Conservation (phyloP, 2,329 filamentous ascomycete genomes). For the Aspergillus ruber region DNA sequence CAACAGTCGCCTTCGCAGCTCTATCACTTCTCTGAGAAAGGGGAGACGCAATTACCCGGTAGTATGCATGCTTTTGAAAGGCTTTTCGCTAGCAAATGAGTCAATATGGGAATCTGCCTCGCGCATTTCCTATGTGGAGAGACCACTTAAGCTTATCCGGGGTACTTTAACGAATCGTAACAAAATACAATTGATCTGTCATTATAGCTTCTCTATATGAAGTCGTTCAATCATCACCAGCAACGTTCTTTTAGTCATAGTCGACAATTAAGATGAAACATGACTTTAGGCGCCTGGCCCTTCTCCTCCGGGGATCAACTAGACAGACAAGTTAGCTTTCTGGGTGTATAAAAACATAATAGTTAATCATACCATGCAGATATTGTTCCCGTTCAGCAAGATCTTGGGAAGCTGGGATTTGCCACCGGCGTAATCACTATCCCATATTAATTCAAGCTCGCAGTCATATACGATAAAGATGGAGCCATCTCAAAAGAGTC, state of each 20-base stretch:
- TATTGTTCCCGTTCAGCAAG: conserved; percentile 93
- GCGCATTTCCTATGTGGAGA: background rate
- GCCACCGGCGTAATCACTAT: conserved; percentile 81
- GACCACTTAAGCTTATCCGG: background rate
- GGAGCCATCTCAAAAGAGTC: too few relatives aligned
- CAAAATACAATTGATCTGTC: background rate
- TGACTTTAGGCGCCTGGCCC: conserved; percentile 46
- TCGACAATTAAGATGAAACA: background rate
- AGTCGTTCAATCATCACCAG: conserved; percentile 18
- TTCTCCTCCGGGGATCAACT: conserved; percentile 75
- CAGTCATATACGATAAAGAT: too few relatives aligned
- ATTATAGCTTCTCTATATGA: conserved; percentile 1
- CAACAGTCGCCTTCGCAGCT: too few relatives aligned
- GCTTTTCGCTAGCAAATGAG: too few relatives aligned
- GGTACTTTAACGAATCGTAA: background rate
- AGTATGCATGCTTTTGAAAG: too few relatives aligned
- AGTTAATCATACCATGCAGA: conserved; percentile 77
- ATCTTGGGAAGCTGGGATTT: conserved; percentile 91
- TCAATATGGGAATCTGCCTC: too few relatives aligned
- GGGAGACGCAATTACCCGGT: too few relatives aligned
- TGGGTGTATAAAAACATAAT: background rate
- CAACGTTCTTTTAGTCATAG: conserved; percentile 11
- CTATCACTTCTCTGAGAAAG: too few relatives aligned
- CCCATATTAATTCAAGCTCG: conserved; percentile 9
- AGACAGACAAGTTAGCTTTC: conserved; percentile 1